Conservation (phyloP, 2,329 filamentous ascomycete species). For the Aspergillus persii region DNA sequence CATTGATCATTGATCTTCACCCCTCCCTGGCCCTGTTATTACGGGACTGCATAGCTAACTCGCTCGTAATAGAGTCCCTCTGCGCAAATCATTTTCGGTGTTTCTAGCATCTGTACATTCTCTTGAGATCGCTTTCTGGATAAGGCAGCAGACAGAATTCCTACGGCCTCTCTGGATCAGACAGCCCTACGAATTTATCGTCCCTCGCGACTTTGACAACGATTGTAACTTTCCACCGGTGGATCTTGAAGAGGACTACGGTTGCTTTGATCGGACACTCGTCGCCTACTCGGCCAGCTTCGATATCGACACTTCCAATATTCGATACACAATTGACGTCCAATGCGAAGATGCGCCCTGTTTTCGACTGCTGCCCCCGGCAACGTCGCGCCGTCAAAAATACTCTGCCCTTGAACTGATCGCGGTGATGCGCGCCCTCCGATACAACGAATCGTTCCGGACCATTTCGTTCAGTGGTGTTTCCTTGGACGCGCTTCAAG, state of each 20-base stretch:
- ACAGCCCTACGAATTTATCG: conserved; percentile 61
- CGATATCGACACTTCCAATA: conserved; percentile 64
- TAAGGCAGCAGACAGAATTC: conserved; percentile 61
- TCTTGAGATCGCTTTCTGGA: conserved; percentile 61
- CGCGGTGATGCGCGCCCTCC: conserved; percentile 65
- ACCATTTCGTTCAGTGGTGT: conserved; percentile 67
- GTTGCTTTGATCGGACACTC: conserved; percentile 65
- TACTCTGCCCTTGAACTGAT: conserved; percentile 65
- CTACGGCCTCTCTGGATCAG: conserved; percentile 65
- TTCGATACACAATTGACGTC: conserved; percentile 61
- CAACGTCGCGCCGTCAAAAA: conserved; percentile 45
- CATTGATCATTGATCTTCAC: not conserved
- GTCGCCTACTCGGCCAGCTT: conserved; percentile 70
- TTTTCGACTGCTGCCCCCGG: conserved; percentile 62
- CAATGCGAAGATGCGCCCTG: conserved; percentile 65
- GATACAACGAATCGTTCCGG: conserved; percentile 68
- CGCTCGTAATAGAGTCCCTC: conserved; percentile 48
- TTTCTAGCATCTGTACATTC: conserved; percentile 64
- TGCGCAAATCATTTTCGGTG: conserved; percentile 55
- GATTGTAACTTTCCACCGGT: conserved; percentile 47
- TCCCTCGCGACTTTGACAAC: conserved; percentile 56
- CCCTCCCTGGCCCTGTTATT: not conserved
- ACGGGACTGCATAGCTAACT: conserved; percentile 12
- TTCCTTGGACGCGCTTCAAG: conserved; percentile 63
- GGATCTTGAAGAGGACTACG: conserved; percentile 56